A percentile compares a stretch with the other conserved stretches of the same genome.
phyloP scores from a whole-genome alignment of 805 yeast genomes.

The Kuraishia cidri region DNA sequence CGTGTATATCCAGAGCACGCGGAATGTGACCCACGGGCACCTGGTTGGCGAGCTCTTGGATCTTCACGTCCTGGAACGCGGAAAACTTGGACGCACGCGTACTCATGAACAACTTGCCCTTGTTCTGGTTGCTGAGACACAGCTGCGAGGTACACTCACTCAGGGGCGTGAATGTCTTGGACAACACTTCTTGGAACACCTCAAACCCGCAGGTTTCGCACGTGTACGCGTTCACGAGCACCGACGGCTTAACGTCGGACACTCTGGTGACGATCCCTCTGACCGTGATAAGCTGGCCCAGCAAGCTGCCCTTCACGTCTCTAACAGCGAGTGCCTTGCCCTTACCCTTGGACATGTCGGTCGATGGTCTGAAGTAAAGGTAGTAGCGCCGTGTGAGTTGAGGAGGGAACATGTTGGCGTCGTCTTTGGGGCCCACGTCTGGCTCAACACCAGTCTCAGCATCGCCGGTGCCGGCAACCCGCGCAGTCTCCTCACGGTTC shows the following conservation, averaged over 20 bases:
- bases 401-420: conserved; percentile 66
- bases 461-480: conserved; percentile 24
- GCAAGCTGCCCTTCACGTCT: conserved; percentile 72
- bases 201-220: conserved; percentile 98
- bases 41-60: conserved; percentile 92
- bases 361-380: conserved; percentile 78
- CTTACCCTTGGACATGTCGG: conserved; percentile 26
- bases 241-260: conserved; percentile 91
- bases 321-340: conserved; percentile 75
- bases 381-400: conserved; percentile 80
- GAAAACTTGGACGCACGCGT: conserved; percentile 94
- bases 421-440: conserved; percentile 11
- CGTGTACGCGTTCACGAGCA: conserved; percentile 87
- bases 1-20: conserved; percentile 72
- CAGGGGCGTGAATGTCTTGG: conserved; percentile 81
- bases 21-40: conserved; percentile 99
- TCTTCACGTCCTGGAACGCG: conserved; percentile 90
- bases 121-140: conserved; percentile 70
- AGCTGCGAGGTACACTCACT: conserved; percentile 76
- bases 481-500: conserved; percentile 49
- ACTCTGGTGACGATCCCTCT: conserved; percentile 94
- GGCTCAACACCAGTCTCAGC: conserved; percentile 15
- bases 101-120: conserved; percentile 85
- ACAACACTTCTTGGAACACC: conserved; percentile 87
- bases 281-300: conserved; percentile 84